phyloP scores from a whole-genome alignment of 148 eudicot genomes.

The Simmondsia chinensis region DNA sequence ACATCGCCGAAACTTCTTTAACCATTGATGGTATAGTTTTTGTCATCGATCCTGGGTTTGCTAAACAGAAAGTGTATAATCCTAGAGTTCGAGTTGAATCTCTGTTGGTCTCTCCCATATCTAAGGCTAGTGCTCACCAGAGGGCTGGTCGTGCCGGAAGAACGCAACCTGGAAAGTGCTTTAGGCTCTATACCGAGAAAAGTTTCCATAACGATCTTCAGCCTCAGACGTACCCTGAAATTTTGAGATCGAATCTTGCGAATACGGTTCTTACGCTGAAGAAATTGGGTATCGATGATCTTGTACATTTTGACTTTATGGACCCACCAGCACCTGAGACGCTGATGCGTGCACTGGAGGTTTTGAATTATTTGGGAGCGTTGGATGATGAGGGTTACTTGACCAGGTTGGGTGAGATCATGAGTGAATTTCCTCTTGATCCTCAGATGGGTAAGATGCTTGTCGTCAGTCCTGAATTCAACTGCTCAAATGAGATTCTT shows the following conservation, averaged over 20 bases:
- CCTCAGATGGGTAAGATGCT: conserved; percentile 92
- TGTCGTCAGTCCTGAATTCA: conserved; percentile 65
- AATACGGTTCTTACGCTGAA: conserved; percentile 79
- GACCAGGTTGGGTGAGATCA: conserved; percentile 65
- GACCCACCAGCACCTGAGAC: conserved; percentile 96
- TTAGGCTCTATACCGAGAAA: conserved; percentile 63
- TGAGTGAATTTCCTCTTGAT: conserved; percentile 86
- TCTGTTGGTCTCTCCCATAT: conserved; percentile 57
- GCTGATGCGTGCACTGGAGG: conserved; percentile 80
- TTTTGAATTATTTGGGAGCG: conserved; percentile 76
- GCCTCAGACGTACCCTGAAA: conserved; percentile 89
- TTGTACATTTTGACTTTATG: conserved; percentile 95
- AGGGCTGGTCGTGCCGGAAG: conserved; percentile 81
- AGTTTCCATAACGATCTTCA: conserved; percentile 74
- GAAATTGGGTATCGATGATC: conserved; percentile 86
- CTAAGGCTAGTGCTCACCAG: conserved; percentile 71
- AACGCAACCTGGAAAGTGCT: conserved; percentile 73
- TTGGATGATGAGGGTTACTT: conserved; percentile 83
- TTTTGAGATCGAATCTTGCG: conserved; percentile 77
- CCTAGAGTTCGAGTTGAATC: conserved; percentile 71
- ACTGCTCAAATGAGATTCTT: conserved; percentile 77
- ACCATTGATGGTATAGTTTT: conserved; percentile 72
- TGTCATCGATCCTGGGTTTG: conserved; percentile 67
- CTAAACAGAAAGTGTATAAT: conserved; percentile 61
- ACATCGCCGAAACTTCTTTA: conserved; percentile 66